Base-by-base conservation (phyloP, 116 monocot species). In the Posidonia oceanica region DNA sequence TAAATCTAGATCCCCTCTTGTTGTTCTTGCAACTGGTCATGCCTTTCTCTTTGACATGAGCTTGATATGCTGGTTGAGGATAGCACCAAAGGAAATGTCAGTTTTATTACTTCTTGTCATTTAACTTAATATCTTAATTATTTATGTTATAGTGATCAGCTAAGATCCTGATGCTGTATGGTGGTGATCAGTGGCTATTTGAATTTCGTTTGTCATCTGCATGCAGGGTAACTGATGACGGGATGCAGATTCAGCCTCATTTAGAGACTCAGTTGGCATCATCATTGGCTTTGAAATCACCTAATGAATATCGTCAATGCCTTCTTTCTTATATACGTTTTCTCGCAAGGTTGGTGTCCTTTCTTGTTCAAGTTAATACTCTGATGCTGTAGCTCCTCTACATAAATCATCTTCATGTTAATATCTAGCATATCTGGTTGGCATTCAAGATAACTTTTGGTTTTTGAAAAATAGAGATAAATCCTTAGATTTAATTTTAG, bases 271-370 rank as follows among this genome's bases (percentile, higher is more conserved):
- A 92, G 80, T 69, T 92, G 67, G 92, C 89, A 67, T 84, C 97
- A 36, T 40, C 97, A 54, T 67, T 97, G 56, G 87, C 85, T 52
- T 79, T 97, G 57, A 82, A 89, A 69, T 97, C 97, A 37, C 87
- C 97, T 52, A 87, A 83, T 66, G 97, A 97, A 76, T 97, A 97
- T 75, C 87, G 86, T 22, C 97, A 97, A 69, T 92, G 97, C 75
- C 89, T 97, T 64, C 83, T 97, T 41, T 87, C 97, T 57, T 97
- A 97, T 72, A 61, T 92, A 59, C 81, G 92, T 39, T 92, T 97
- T 79, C 75, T 97, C 61, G 89, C 97, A 62, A 91, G 88, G 95
- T 95, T 23, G 53, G 74, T 63, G 12, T 14, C 36, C 39, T 51
- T 41, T 40, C 4, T 40, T 21, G 18, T 56, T 21, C 39, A 48